phyloP scores from a whole-genome alignment of 768 basidiomycete genomes.

The Xerocomellus intermedius region DNA sequence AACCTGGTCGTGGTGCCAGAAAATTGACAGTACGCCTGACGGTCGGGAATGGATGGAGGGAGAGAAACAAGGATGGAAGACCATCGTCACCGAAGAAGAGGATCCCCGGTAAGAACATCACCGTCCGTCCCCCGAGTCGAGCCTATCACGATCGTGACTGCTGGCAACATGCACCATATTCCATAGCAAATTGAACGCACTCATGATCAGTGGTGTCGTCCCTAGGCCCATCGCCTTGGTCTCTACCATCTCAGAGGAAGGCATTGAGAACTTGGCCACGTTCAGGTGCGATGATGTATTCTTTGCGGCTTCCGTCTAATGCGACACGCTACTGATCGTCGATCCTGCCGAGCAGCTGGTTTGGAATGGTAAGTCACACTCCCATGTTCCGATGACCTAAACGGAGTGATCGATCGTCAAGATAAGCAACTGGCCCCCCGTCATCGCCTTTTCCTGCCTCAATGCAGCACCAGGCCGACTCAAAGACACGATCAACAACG shows the following conservation, averaged over 20 bases:
- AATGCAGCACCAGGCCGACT: constrained; percentile 10
- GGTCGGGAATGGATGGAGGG: constrained; percentile 34
- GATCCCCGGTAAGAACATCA: constrained; percentile 23
- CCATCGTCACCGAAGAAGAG: constrained; percentile 25
- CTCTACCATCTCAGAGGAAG: constrained; percentile 35
- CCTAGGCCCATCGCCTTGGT: constrained; percentile 49
- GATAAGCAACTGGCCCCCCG: constrained; percentile 26
- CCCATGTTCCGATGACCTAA: neutral
- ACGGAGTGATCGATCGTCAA: neutral
- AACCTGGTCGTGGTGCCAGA: constrained; percentile 31
- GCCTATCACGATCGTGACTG: neutral
- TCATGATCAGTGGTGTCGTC: constrained; percentile 36
- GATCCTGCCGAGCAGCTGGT: constrained; percentile 15
- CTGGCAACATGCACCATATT: neutral
- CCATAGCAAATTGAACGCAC: constrained; percentile 28
- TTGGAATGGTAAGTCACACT: constrained; percentile 23
- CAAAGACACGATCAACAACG: constrained; percentile 46
- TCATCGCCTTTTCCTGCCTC: constrained; percentile 38
- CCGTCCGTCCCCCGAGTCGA: no score
- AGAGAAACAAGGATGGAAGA: constrained; percentile 36
- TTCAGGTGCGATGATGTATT: constrained; percentile 32
- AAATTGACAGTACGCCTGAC: constrained; percentile 18
- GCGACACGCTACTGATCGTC: constrained; percentile 16
- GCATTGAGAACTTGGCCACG: constrained; percentile 41
- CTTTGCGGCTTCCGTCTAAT: neutral